phyloP scores from a whole-genome alignment of 345 rosid species.

The Stellera chamaejasme region DNA sequence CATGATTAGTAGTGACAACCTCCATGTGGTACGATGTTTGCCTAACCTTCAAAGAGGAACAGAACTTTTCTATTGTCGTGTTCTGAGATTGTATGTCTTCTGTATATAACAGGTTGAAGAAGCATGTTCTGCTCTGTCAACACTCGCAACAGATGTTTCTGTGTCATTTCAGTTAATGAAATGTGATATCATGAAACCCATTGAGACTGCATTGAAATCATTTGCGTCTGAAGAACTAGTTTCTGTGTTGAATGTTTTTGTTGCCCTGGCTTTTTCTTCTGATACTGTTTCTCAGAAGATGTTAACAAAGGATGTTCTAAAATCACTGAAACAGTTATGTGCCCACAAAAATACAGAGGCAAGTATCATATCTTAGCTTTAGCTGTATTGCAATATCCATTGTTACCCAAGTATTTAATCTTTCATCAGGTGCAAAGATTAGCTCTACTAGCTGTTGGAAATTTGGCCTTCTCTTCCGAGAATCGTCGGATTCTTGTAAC shows the following conservation, averaged over 20 bases:
- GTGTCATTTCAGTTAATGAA: conserved; percentile 93
- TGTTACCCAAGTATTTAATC: conserved; percentile 14
- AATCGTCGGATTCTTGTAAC: conserved; percentile 83
- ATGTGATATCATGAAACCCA: conserved; percentile 95
- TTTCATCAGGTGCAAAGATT: conserved; percentile 74
- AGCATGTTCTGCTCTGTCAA: conserved; percentile 91
- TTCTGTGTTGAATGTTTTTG: conserved; percentile 87
- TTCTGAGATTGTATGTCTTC: conserved; percentile 17
- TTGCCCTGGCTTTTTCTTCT: conserved; percentile 75
- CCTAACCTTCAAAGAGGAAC: conserved; percentile 11
- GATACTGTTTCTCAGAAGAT: conserved; percentile 86
- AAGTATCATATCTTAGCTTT: conserved; percentile 22
- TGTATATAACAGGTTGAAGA: conserved; percentile 69
- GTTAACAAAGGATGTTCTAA: conserved; percentile 80
- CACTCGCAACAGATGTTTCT: conserved; percentile 87
- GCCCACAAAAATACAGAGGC: conserved; percentile 80
- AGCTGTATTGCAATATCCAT: conserved; percentile 9
- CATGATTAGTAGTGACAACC: conserved; percentile 94
- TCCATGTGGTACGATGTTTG: conserved; percentile 66
- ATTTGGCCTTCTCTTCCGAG: conserved; percentile 89
- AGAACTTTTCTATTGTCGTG: conserved; percentile 6
- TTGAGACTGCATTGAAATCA: conserved; percentile 80
- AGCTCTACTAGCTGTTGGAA: conserved; percentile 88
- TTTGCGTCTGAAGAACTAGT: conserved; percentile 65
- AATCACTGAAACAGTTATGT: conserved; percentile 71